Conservation (phyloP, 2,329 filamentous ascomycete genomes). For the Westerdykella ornata region DNA sequence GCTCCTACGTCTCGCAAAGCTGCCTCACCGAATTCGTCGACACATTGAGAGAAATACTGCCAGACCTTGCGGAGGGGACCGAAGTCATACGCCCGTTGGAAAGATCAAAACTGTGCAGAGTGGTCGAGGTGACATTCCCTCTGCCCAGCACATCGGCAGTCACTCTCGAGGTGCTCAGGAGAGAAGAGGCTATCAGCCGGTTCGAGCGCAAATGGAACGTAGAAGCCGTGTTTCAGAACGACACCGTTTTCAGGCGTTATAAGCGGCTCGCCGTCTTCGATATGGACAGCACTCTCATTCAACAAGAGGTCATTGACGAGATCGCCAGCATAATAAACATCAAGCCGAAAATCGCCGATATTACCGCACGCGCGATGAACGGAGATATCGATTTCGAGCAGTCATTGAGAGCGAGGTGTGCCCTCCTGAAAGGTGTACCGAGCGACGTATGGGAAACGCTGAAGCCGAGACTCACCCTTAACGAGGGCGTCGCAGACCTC, state of each 20-base stretch:
- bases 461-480: constrained; percentile 68
- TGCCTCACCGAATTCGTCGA: constrained; percentile 52
- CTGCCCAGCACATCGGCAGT: constrained; percentile 48
- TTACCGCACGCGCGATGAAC: constrained; percentile 91
- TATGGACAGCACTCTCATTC: constrained; percentile 97
- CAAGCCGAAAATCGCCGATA: constrained; percentile 74
- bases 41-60: constrained; percentile 45
- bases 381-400: constrained; percentile 89
- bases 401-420: constrained; percentile 73
- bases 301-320: constrained; percentile 95
- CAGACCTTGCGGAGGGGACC: constrained; percentile 45
- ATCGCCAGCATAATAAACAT: constrained; percentile 79
- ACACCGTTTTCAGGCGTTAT: constrained; percentile 67
- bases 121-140: constrained; percentile 61
- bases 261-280: constrained; percentile 91
- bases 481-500: constrained; percentile 70
- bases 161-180: constrained; percentile 61
- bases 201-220: constrained; percentile 89
- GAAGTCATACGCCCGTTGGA: constrained; percentile 52
- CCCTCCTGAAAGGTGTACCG: constrained; percentile 72
- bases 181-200: constrained; percentile 69
- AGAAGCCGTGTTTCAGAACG: constrained; percentile 69
- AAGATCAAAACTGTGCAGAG: constrained; percentile 51
- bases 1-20: constrained; percentile 49
- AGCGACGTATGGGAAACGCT: constrained; percentile 73